These are phyloP conservation scores for Thermothelomyces thermophilus DNA, from an alignment of 2,329 filamentous ascomycete species.

Conservation along the genomic window DNA sequence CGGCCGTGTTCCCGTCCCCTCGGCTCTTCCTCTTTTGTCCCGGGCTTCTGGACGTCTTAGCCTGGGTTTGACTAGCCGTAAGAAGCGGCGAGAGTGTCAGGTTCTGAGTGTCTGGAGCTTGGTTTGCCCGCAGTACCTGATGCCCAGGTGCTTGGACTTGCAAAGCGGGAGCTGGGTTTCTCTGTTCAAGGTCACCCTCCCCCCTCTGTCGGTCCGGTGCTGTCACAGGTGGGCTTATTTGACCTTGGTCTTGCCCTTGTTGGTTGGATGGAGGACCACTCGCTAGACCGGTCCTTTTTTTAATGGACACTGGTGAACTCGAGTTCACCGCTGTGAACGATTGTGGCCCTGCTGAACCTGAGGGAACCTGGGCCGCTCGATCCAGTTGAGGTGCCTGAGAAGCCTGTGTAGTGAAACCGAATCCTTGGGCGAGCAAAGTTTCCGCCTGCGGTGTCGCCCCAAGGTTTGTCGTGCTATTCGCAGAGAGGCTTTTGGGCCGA, in stretches of 20 bases:
- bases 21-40: constrained; percentile 31
- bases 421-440: not conserved
- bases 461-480: not conserved
- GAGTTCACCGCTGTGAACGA: constrained; percentile 22
- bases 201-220: not conserved
- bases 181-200: not conserved
- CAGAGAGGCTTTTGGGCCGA: constrained; percentile 33
- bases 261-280: constrained; percentile 41
- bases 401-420: not conserved
- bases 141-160: constrained; percentile 2
- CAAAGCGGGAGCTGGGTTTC: constrained; percentile 1
- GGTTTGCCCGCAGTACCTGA: not conserved
- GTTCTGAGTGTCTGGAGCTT: constrained; percentile 6
- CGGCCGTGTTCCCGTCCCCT: constrained; percentile 16
- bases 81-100: constrained; percentile 9
- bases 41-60: constrained; percentile 6
- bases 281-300: constrained; percentile 32
- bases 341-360: constrained; percentile 8
- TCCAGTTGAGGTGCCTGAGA: constrained; percentile 3
- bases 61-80: constrained; percentile 8
- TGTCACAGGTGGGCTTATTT: not conserved
- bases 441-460: not conserved
- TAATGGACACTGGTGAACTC: constrained; percentile 6
- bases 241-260: not conserved
- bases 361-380: not conserved